These are phyloP conservation scores for Trichocladium antarcticum DNA, from an alignment of 495 filamentous ascomycete genomes.

Conservation along the genomic window DNA sequence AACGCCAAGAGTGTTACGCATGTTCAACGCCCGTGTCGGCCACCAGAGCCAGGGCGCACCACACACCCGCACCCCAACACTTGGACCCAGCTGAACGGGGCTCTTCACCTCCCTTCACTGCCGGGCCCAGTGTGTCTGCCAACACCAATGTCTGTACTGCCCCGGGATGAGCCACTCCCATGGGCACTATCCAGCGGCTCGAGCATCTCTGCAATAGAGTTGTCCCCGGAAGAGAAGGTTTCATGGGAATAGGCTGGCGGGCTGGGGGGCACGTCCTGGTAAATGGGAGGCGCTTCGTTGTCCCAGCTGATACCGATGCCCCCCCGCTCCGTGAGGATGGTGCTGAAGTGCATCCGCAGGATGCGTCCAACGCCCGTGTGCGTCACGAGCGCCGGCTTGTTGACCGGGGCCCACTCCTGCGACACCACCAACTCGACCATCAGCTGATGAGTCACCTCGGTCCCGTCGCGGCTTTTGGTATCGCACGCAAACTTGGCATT, in stretches of 20 bases:
- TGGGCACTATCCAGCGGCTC: slow-evolving; percentile 18
- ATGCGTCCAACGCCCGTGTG: slow-evolving; percentile 88
- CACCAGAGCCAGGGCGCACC: background rate
- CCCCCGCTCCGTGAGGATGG: slow-evolving; percentile 67
- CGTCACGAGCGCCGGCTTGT: slow-evolving; percentile 57
- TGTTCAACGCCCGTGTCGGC: background rate
- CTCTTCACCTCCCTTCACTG: slow-evolving; percentile 15
- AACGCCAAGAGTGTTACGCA: background rate
- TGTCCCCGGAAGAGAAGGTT: slow-evolving; percentile 7
- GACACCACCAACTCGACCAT: slow-evolving; percentile 89
- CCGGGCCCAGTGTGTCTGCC: background rate
- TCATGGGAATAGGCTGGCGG: slow-evolving; percentile 60
- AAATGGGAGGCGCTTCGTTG: slow-evolving; percentile 87
- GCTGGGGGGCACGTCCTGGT: slow-evolving; percentile 83
- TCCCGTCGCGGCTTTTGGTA: slow-evolving; percentile 64
- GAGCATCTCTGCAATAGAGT: slow-evolving; percentile 18
- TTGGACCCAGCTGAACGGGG: slow-evolving; percentile 4
- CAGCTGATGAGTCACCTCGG: slow-evolving; percentile 69
- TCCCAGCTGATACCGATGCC: slow-evolving; percentile 96
- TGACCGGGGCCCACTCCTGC: slow-evolving; percentile 73
- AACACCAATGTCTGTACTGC: background rate
- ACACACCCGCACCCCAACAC: background rate
- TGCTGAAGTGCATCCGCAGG: slow-evolving; percentile 81
- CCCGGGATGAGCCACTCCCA: background rate
- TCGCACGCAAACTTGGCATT: slow-evolving; percentile 60